These are phyloP conservation scores for Staphylotrichum tortipilum DNA, from an alignment of 495 filamentous ascomycete genomes.

Conservation along the genomic window DNA sequence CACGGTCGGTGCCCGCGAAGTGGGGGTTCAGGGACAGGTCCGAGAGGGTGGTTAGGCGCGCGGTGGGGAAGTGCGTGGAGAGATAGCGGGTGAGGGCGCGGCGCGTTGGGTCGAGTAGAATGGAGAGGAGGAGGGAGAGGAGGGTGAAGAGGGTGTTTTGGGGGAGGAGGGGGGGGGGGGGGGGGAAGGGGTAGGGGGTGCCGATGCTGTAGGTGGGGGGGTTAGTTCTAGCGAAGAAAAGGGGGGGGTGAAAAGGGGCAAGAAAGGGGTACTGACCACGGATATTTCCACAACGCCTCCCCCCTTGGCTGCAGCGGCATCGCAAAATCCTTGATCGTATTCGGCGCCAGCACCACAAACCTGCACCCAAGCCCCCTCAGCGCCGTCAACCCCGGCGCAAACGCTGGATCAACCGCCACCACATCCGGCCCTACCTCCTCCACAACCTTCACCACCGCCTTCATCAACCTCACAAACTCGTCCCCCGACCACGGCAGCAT, in stretches of 20 bases:
- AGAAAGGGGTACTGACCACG: neutral
- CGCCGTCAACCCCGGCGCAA: constrained; percentile 45
- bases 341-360: constrained; percentile 33
- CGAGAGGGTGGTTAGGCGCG: constrained; percentile 14
- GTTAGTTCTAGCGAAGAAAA: neutral
- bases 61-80: neutral
- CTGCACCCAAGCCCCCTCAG: constrained; percentile 26
- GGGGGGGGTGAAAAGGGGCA: neutral
- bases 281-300: constrained; percentile 32
- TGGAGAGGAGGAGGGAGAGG: constrained; percentile 10
- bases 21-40: constrained; percentile 11
- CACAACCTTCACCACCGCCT: constrained; percentile 38
- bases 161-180: constrained; percentile 8
- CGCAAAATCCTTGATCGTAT: constrained; percentile 34
- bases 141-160: constrained; percentile 18
- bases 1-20: neutral
- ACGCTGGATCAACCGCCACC: constrained; percentile 42
- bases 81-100: constrained; percentile 10
- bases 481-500: constrained; percentile 35
- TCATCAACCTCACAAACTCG: constrained; percentile 42
- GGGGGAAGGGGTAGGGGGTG: constrained; percentile 10
- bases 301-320: constrained; percentile 27
- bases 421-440: constrained; percentile 32
- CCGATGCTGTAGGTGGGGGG: neutral
- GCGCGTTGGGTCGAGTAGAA: constrained; percentile 15